A percentile compares a stretch with the other conserved stretches of the same genome.
Conservation (phyloP, 108 stramenopile species). For the Nannochloropsis gaditana region DNA sequence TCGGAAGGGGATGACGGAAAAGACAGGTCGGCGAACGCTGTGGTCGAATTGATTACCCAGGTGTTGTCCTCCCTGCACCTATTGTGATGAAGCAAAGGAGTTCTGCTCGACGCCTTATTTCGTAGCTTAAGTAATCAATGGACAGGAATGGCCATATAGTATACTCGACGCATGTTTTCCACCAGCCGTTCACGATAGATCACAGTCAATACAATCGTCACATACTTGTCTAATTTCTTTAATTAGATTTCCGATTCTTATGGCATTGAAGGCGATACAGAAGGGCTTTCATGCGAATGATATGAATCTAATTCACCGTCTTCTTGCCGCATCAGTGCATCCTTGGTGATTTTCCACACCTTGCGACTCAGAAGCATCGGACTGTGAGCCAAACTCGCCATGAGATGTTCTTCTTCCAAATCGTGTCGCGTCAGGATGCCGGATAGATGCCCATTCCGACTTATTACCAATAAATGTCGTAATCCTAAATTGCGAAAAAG, state of each 20-base stretch:
- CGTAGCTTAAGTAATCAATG: no score
- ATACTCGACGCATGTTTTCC: no score
- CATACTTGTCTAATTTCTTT: not conserved
- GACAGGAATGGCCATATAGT: no score
- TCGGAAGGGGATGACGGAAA: not conserved
- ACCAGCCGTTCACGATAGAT: no score
- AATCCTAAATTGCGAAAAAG: conserved; percentile 45
- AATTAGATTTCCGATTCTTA: not conserved
- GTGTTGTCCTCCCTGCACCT: not conserved
- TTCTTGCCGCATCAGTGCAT: not conserved
- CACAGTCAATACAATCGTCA: not conserved
- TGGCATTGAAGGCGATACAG: not conserved
- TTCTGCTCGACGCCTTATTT: no score
- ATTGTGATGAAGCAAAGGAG: not conserved
- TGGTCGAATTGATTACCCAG: conserved; percentile 1
- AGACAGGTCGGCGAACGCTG: not conserved
- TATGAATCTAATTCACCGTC: not conserved
- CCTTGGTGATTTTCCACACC: not conserved
- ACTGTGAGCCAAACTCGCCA: conserved; percentile 19
- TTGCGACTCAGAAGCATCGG: not conserved
- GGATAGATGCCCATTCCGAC: conserved; percentile 11
- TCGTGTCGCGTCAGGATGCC: not conserved
- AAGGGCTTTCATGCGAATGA: not conserved
- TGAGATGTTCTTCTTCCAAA: not conserved
- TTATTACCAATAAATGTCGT: conserved; percentile 43